These are phyloP conservation scores for Kuraishia capsulata DNA, from an alignment of 805 yeast species.

Conservation along the genomic window DNA sequence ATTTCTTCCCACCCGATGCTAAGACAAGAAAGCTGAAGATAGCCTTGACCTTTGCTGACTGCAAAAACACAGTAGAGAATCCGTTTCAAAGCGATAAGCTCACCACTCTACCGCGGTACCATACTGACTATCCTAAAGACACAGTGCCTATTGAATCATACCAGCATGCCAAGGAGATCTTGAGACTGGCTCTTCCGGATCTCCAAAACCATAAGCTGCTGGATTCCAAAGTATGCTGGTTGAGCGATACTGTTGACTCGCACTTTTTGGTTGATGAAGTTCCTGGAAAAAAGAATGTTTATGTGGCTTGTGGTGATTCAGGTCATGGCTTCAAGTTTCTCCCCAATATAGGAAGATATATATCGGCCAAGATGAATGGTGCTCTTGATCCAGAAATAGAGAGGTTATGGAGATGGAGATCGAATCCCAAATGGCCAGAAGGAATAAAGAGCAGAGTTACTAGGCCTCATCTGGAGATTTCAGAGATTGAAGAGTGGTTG, in stretches of 20 bases:
- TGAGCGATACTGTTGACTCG: constrained; percentile 23
- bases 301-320: constrained; percentile 31
- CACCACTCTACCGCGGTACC: constrained; percentile 23
- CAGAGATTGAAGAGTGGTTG: constrained; percentile 7
- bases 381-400: constrained; percentile 11
- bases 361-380: constrained; percentile 16
- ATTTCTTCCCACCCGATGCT: constrained; percentile 38
- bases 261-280: constrained; percentile 26
- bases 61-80: constrained; percentile 13
- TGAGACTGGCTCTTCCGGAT: constrained; percentile 25
- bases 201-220: constrained; percentile 15
- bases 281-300: constrained; percentile 19
- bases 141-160: constrained; percentile 21
- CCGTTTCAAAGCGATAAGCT: constrained; percentile 13
- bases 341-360: constrained; percentile 32
- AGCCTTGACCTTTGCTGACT: constrained; percentile 20
- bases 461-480: constrained; percentile 8
- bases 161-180: constrained; percentile 15
- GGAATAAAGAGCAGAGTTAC: constrained; percentile 6
- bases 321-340: constrained; percentile 33
- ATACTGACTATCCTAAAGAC: constrained; percentile 16
- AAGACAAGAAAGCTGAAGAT: constrained; percentile 26
- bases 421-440: constrained; percentile 8
- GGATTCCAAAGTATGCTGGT: constrained; percentile 10
- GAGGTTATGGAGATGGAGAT: constrained; percentile 22